phyloP scores from a whole-genome alignment of 352 stramenopile species.

The Globisporangium megalacanthum region DNA sequence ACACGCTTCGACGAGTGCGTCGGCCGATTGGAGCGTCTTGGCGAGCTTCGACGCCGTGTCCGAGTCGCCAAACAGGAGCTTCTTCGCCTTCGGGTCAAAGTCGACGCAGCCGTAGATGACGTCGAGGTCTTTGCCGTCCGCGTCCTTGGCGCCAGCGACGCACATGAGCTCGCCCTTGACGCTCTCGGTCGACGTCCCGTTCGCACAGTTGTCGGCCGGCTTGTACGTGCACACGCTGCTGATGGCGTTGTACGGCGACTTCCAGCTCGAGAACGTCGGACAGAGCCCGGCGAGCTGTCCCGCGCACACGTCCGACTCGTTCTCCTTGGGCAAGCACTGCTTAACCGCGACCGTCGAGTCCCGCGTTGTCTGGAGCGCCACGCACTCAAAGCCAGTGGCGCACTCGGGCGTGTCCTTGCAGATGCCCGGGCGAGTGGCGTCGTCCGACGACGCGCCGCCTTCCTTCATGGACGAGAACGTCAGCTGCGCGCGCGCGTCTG shows the following conservation, averaged over 20 bases:
- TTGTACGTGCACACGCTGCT: conserved; percentile 64
- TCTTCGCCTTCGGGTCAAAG: conserved; percentile 54
- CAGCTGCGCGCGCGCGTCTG: no score
- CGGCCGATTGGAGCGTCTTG: conserved; percentile 53
- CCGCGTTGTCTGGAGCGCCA: conserved; percentile 76
- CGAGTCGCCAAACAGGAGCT: conserved; percentile 47
- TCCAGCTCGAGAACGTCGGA: conserved; percentile 73
- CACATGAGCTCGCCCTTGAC: conserved; percentile 32
- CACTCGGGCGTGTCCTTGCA: no score
- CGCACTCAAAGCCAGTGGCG: no score
- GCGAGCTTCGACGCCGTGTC: conserved; percentile 49
- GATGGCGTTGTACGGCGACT: conserved; percentile 55
- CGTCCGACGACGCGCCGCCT: no score
- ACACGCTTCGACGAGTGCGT: conserved; percentile 46
- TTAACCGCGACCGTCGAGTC: conserved; percentile 60
- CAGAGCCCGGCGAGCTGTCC: conserved; percentile 50
- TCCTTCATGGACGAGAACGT: no score
- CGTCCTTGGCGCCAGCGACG: conserved; percentile 18
- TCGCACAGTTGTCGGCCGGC: conserved; percentile 48
- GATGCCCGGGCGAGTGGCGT: no score
- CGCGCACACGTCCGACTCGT: conserved; percentile 50
- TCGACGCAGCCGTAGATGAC: conserved; percentile 82
- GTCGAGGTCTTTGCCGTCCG: conserved; percentile 22
- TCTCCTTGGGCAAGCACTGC: conserved; percentile 59
- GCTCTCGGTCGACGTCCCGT: conserved; percentile 24